A percentile compares a stretch with the other conserved stretches of the same genome.
Evolutionary conservation across 306 rosid genomes (phyloP).

Genomic region (Citrullus colocynthis): DNA sequence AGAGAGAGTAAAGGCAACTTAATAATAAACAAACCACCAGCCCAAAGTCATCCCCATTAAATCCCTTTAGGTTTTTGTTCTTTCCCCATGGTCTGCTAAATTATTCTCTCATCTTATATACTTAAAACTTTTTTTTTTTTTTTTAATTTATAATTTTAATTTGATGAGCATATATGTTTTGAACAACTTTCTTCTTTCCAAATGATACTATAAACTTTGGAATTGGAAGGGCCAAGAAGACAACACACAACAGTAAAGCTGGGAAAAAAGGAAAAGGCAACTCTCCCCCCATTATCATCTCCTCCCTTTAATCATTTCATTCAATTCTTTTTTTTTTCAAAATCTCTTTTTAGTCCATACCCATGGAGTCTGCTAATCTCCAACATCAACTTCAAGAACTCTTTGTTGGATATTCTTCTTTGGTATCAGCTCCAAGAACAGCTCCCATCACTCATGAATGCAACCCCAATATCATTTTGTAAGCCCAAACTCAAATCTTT

Average conservation of each 20-base stretch:
- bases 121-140: neutral
- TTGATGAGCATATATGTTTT: neutral
- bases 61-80: conserved; percentile 6
- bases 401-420: conserved; percentile 11
- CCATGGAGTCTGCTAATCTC: conserved; percentile 27
- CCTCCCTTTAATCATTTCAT: neutral
- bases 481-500: conserved; percentile 6
- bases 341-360: neutral
- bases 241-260: neutral
- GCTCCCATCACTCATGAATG: conserved; percentile 6
- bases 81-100: neutral
- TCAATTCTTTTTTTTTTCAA: neutral
- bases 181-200: neutral
- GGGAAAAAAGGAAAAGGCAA: neutral
- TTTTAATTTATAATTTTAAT: neutral
- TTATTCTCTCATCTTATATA: neutral
- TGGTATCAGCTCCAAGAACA: conserved; percentile 2
- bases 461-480: conserved; percentile 20
- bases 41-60: conserved; percentile 2
- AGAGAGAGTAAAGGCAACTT: conserved; percentile 4
- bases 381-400: conserved; percentile 27
- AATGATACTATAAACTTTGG: conserved; percentile 2
- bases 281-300: neutral
- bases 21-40: neutral
- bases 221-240: neutral